phyloP scores from a whole-genome alignment of 148 eudicot genomes.

The Polygonum maritimum region DNA sequence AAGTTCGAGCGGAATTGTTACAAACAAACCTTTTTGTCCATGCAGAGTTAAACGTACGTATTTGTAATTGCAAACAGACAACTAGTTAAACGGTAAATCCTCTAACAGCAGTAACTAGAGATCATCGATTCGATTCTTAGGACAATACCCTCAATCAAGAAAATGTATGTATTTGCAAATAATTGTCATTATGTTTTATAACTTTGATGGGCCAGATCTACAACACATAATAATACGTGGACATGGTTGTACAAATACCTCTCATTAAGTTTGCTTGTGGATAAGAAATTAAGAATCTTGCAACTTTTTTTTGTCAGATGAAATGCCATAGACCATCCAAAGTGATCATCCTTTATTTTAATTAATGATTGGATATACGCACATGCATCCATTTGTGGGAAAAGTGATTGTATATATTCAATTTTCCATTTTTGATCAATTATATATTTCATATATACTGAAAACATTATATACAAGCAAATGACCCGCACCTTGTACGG shows the following conservation, averaged over 20 bases:
- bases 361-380: background rate
- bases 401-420: background rate
- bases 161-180: too few relatives aligned
- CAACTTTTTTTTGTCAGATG: background rate
- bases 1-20: background rate
- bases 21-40: background rate
- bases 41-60: too few relatives aligned
- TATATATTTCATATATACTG: background rate
- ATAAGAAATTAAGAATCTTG: background rate
- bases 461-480: background rate
- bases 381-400: background rate
- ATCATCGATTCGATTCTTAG: too few relatives aligned
- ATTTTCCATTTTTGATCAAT: background rate
- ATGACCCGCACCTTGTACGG: too few relatives aligned
- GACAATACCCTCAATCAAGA: too few relatives aligned
- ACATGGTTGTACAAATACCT: background rate
- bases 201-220: too few relatives aligned
- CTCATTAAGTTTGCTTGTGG: background rate
- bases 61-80: too few relatives aligned
- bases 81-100: too few relatives aligned
- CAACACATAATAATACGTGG: too few relatives aligned
- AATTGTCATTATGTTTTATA: too few relatives aligned
- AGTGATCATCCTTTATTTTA: background rate
- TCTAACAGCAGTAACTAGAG: too few relatives aligned
- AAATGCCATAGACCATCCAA: constrained; percentile 4